Evolutionary conservation across 148 eudicot species (phyloP).

Genomic region (Suaeda aralocaspica): DNA sequence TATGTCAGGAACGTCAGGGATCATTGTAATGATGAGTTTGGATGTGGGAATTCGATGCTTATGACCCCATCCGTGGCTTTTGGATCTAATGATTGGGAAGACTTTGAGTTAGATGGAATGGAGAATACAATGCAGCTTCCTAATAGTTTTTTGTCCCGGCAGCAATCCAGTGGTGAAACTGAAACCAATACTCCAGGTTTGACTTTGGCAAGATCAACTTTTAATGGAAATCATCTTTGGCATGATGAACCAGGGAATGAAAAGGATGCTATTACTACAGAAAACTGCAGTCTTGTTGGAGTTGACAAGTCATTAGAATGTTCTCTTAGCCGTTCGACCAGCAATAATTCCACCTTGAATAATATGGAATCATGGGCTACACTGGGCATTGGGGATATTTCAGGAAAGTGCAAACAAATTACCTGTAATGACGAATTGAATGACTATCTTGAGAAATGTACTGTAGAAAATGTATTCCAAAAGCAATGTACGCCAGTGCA

Average conservation of each 20-base stretch:
- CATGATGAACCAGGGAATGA: constrained; percentile 28
- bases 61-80: constrained; percentile 69
- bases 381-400: constrained; percentile 21
- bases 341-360: constrained; percentile 21
- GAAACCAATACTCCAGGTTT: constrained; percentile 25
- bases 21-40: constrained; percentile 23
- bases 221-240: constrained; percentile 18
- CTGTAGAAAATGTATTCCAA: constrained; percentile 32
- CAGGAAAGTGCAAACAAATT: constrained; percentile 27
- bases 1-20: constrained; percentile 28
- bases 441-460: constrained; percentile 40
- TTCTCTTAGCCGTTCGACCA: constrained; percentile 26
- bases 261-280: constrained; percentile 20
- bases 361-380: constrained; percentile 19
- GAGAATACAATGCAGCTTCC: constrained; percentile 29
- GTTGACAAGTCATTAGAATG: constrained; percentile 26
- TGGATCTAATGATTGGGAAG: constrained; percentile 89
- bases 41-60: constrained; percentile 39
- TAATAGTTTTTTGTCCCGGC: constrained; percentile 33
- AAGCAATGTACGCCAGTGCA: constrained; percentile 28
- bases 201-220: constrained; percentile 16
- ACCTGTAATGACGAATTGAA: constrained; percentile 33
- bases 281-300: constrained; percentile 25
- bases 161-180: constrained; percentile 21
- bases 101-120: constrained; percentile 52